These are phyloP conservation scores for Quercus berberidifolia DNA, from an alignment of 306 rosid species.

Conservation along the genomic window DNA sequence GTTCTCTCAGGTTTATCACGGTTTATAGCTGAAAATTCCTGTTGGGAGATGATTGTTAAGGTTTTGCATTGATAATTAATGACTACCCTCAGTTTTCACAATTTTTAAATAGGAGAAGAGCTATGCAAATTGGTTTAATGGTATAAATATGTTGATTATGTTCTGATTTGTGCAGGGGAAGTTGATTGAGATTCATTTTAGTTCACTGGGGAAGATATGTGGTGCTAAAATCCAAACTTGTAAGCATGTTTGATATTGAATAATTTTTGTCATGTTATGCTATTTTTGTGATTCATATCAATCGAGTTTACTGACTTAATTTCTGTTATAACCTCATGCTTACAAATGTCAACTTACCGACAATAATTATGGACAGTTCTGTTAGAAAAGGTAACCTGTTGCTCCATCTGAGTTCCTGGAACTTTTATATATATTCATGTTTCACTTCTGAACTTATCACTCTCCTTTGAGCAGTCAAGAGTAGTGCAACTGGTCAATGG, in stretches of 20 bases:
- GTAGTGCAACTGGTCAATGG: conserved; percentile 68
- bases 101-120: conserved; percentile 8
- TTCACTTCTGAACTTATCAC: conserved; percentile 25
- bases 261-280: conserved; percentile 11
- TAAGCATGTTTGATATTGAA: conserved; percentile 44
- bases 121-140: conserved; percentile 22
- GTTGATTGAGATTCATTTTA: conserved; percentile 84
- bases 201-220: conserved; percentile 60
- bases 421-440: conserved; percentile 29
- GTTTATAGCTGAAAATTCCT: conserved; percentile 16
- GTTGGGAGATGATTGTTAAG: conserved; percentile 1
- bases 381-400: conserved; percentile 78
- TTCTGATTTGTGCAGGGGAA: conserved; percentile 67
- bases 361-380: conserved; percentile 47
- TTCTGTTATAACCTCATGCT: conserved; percentile 25
- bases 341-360: conserved; percentile 28
- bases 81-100: neutral
- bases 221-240: conserved; percentile 88
- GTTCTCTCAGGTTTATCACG: conserved; percentile 1
- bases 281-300: conserved; percentile 13
- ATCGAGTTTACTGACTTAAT: conserved; percentile 42
- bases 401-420: conserved; percentile 18
- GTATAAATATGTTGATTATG: neutral
- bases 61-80: neutral
- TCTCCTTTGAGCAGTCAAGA: conserved; percentile 73